Evolutionary conservation across 1,139 yeast species (phyloP), one percentile per base, ranked within the genome.

Genomic region (Williopsis jadinii): DNA sequence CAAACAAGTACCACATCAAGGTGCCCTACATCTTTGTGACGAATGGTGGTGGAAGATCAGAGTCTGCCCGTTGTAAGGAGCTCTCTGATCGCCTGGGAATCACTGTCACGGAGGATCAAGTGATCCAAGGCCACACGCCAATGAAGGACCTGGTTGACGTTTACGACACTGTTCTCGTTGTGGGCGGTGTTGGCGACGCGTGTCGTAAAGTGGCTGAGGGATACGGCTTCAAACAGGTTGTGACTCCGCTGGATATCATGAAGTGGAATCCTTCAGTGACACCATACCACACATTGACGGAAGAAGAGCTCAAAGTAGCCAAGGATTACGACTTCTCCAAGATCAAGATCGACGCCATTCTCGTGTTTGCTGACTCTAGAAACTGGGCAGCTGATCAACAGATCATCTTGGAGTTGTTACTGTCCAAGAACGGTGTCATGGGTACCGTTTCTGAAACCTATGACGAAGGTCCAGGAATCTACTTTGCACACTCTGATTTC

Each of bases 381-480:
- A 85, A 84, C 59, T 84, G 95, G 94, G 94, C 92, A 38, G 88
- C 86, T 30, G 95, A 85, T 61, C 92, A 84, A 63, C 95, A 85
- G 61, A 84, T 85, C 59, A 84, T 84, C 49, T 68, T 85, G 57
- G 95, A 84, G 58, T 68, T 85, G 52, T 70, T 84, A 40, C 68
- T 84, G 62, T 80, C 88, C 43, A 75, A 81, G 55, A 68, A 78
- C 47, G 95, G 95, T 55, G 78, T 76, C 37, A 83, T 85, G 94
- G 94, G 95, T 34, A 84, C 95, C 5, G 68, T 71, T 41, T 76
- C 84, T 27, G 71, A 77, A 51, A 75, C 83, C 19, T 80, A 62
- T 58, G 82, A 78, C 45, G 87, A 84, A 54, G 94, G 94, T 38
- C 94, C 94, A 19, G 76, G 77, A 43, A 77, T 85, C 47, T 85